Evolutionary conservation across 2,329 filamentous ascomycete genomes (phyloP).

Genomic region (Cercospora zeina): DNA sequence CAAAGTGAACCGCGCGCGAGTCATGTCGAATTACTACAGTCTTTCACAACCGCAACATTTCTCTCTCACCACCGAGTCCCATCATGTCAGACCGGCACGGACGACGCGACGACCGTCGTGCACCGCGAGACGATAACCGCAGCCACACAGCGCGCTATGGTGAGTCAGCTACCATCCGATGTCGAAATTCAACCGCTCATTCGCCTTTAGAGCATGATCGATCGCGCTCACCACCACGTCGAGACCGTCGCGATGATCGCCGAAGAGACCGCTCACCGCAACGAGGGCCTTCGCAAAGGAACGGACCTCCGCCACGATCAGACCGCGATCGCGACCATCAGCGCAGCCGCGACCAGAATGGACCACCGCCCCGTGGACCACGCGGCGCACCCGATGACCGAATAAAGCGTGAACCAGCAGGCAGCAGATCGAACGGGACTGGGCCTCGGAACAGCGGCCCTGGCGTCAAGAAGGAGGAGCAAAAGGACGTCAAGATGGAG

Average conservation of each 20-base stretch:
- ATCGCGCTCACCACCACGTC: slow-evolving; percentile 37
- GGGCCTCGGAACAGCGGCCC: slow-evolving; percentile 9
- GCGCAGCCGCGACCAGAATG: slow-evolving; percentile 22
- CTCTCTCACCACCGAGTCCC: neutral
- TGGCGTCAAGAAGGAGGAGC: slow-evolving; percentile 17
- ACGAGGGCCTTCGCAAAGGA: neutral
- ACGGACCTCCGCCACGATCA: slow-evolving; percentile 26
- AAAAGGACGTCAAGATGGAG: slow-evolving; percentile 30
- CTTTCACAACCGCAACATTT: neutral
- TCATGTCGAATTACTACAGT: neutral
- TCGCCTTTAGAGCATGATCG: slow-evolving; percentile 32
- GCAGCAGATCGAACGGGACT: slow-evolving; percentile 11
- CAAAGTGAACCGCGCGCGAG: slow-evolving; percentile 1
- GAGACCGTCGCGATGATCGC: slow-evolving; percentile 36
- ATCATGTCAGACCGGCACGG: slow-evolving; percentile 31
- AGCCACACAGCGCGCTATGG: slow-evolving; percentile 35
- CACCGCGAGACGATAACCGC: slow-evolving; percentile 32
- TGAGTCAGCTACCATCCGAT: slow-evolving; percentile 14
- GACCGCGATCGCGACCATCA: slow-evolving; percentile 30
- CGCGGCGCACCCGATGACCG: slow-evolving; percentile 21
- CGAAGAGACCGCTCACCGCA: slow-evolving; percentile 15
- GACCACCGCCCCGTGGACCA: slow-evolving; percentile 15
- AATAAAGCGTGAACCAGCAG: slow-evolving; percentile 19
- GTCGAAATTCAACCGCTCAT: slow-evolving; percentile 21
- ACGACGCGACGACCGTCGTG: slow-evolving; percentile 31